phyloP scores from a whole-genome alignment of 139 green algal genomes.

The Chlorella sorokiniana region DNA sequence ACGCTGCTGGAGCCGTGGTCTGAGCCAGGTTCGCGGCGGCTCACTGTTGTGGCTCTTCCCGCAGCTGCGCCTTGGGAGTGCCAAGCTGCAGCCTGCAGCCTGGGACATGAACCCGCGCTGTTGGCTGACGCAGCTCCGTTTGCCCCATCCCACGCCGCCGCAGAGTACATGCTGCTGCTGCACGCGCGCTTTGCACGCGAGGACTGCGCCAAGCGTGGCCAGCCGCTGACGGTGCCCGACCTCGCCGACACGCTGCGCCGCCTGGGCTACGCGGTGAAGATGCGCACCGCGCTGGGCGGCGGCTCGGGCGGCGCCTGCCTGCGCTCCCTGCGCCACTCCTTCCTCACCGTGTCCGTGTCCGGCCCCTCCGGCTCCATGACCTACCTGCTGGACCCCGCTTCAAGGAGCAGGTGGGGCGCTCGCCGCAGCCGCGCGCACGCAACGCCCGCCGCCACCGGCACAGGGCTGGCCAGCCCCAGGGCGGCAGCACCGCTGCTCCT shows the following conservation, averaged over 20 bases:
- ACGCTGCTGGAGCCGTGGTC: constrained; percentile 36
- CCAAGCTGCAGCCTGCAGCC: not conserved
- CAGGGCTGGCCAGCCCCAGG: too few species aligned
- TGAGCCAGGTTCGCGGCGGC: constrained; percentile 13
- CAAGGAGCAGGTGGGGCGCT: constrained; percentile 35
- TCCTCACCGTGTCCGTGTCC: constrained; percentile 51
- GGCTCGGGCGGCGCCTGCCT: constrained; percentile 60
- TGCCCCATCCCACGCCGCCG: not conserved
- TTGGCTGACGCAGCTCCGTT: not conserved
- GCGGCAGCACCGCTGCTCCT: not conserved
- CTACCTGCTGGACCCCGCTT: constrained; percentile 64
- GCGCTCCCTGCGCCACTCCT: constrained; percentile 69
- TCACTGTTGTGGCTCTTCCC: not conserved
- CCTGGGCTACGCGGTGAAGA: constrained; percentile 49
- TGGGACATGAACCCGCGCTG: not conserved
- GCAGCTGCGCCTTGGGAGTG: too few species aligned
- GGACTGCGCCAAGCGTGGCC: constrained; percentile 8
- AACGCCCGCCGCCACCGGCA: too few species aligned
- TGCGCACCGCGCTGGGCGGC: constrained; percentile 56
- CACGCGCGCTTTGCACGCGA: constrained; percentile 38
- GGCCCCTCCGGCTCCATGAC: not conserved
- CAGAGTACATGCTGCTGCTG: constrained; percentile 49
- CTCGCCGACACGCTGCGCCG: constrained; percentile 50
- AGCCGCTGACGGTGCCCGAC: constrained; percentile 9
- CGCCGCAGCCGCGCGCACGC: not conserved